Conservation (phyloP, 768 basidiomycete species). For the Boletellus sp. region DNA sequence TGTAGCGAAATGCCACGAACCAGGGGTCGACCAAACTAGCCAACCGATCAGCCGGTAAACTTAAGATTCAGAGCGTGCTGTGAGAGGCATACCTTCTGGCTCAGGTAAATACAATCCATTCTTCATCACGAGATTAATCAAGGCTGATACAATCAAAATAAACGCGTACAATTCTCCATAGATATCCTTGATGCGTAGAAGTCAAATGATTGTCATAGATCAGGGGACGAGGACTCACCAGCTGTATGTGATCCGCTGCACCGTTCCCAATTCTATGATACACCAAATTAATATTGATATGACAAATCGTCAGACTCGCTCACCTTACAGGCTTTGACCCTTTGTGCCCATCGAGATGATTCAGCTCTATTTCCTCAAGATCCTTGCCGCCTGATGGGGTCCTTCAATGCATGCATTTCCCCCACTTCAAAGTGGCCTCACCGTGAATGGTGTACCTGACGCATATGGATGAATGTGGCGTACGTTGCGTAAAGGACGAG, state of each 20-base stretch:
- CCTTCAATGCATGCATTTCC: not conserved
- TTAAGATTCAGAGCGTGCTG: not conserved
- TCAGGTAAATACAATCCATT: slow-evolving; percentile 95
- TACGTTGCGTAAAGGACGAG: not conserved
- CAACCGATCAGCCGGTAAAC: slow-evolving; percentile 1
- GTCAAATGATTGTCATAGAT: not conserved
- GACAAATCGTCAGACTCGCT: not conserved
- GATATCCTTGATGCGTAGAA: slow-evolving; percentile 64
- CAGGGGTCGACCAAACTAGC: slow-evolving; percentile 71
- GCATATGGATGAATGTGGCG: not conserved
- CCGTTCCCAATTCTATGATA: slow-evolving; percentile 80
- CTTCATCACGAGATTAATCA: slow-evolving; percentile 32
- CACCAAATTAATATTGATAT: not conserved
- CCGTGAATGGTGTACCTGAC: slow-evolving; percentile 85
- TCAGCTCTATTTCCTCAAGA: slow-evolving; percentile 77
- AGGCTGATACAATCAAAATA: not conserved
- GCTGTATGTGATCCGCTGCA: slow-evolving; percentile 88
- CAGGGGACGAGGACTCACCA: slow-evolving; percentile 43
- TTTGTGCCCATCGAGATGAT: slow-evolving; percentile 86
- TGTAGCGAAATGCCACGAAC: slow-evolving; percentile 37
- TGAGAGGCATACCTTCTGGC: slow-evolving; percentile 73
- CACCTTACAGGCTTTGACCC: slow-evolving; percentile 77
- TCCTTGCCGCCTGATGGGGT: slow-evolving; percentile 58
- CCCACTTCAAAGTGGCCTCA: slow-evolving; percentile 17
- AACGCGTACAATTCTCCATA: slow-evolving; percentile 80